These are phyloP conservation scores for Sesbania bispinosa DNA, from an alignment of 306 rosid genomes.

Conservation along the genomic window DNA sequence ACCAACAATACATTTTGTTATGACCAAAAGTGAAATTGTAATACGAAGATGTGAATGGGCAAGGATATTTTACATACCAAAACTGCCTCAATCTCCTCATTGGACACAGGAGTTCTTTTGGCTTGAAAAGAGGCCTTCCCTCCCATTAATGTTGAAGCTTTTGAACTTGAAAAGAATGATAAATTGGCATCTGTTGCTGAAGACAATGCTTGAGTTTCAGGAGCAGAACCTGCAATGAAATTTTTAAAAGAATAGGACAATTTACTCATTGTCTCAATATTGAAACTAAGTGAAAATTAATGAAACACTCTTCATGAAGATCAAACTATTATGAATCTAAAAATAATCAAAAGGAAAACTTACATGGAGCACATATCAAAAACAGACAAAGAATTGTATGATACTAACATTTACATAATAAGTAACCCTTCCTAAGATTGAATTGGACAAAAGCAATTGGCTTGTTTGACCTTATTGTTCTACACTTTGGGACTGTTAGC, in stretches of 20 bases:
- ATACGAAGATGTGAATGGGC: background rate
- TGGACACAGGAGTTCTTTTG: slow-evolving; percentile 76
- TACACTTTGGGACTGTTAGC: background rate
- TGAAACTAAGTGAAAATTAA: background rate
- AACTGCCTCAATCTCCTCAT: slow-evolving; percentile 89
- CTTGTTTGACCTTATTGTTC: background rate
- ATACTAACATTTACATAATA: background rate
- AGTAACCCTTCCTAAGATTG: background rate
- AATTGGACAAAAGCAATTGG: background rate
- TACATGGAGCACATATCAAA: background rate
- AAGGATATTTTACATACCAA: slow-evolving; percentile 55
- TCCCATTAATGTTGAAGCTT: slow-evolving; percentile 47
- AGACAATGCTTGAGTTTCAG: slow-evolving; percentile 39
- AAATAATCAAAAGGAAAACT: background rate
- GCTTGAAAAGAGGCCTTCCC: slow-evolving; percentile 98
- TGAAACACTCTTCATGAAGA: background rate
- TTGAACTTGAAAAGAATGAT: slow-evolving; percentile 50
- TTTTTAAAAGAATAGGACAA: background rate
- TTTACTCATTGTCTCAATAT: too few species aligned
- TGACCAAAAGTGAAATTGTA: background rate
- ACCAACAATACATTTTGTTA: background rate
- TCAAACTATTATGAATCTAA: background rate
- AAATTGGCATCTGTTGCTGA: slow-evolving; percentile 32
- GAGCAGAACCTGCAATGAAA: slow-evolving; percentile 52
- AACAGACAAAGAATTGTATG: background rate